These are phyloP conservation scores for Cephaloascus fragrans DNA, from an alignment of 805 yeast species.

Conservation along the genomic window DNA sequence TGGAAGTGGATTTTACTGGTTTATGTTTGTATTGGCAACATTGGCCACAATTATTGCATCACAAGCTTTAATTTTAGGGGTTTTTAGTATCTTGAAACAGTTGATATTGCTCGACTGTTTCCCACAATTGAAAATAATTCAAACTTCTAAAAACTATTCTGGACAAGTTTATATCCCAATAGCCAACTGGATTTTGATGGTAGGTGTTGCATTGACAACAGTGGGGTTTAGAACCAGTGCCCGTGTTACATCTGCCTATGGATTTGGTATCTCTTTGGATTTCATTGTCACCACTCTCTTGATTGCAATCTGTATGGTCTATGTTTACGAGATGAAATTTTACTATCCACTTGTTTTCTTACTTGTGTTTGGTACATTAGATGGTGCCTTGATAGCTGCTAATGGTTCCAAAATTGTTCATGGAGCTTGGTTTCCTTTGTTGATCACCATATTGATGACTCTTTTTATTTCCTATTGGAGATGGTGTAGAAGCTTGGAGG, in stretches of 20 bases:
- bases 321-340: slow-evolving; percentile 30
- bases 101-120: slow-evolving; percentile 45
- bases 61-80: slow-evolving; percentile 49
- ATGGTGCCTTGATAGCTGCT: slow-evolving; percentile 33
- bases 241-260: slow-evolving; percentile 50
- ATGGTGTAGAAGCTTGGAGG: slow-evolving; percentile 31
- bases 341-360: slow-evolving; percentile 23
- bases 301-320: slow-evolving; percentile 33
- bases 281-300: slow-evolving; percentile 41
- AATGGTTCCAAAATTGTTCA: slow-evolving; percentile 42
- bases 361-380: slow-evolving; percentile 35
- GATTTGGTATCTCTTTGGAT: slow-evolving; percentile 48
- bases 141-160: slow-evolving; percentile 30
- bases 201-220: slow-evolving; percentile 39
- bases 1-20: slow-evolving; percentile 36
- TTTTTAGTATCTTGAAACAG: slow-evolving; percentile 42
- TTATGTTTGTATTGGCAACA: slow-evolving; percentile 40
- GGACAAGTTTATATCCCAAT: slow-evolving; percentile 47
- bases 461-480: slow-evolving; percentile 36
- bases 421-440: slow-evolving; percentile 56
- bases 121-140: slow-evolving; percentile 36
- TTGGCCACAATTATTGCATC: slow-evolving; percentile 49
- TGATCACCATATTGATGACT: slow-evolving; percentile 29
- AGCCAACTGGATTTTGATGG: slow-evolving; percentile 39
- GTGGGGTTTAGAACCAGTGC: slow-evolving; percentile 42